Conservation (phyloP, 2,329 filamentous ascomycete genomes). For the Madurella mycetomatis region DNA sequence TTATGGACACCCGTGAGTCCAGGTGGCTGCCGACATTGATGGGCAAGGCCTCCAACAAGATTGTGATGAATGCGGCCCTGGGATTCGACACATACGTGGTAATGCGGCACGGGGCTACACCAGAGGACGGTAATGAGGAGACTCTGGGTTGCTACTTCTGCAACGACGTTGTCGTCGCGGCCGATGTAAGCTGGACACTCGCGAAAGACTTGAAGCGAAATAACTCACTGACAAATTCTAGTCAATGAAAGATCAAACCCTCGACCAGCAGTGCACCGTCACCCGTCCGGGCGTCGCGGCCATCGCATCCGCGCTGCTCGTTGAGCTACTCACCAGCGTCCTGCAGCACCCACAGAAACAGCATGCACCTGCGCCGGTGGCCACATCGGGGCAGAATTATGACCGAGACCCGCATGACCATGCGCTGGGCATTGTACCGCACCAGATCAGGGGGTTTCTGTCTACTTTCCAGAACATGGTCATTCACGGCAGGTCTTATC, state of each 20-base stretch:
- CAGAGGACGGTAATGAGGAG: conserved; percentile 50
- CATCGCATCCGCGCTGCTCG: conserved; percentile 84
- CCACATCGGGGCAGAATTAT: conserved; percentile 36
- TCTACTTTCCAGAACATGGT: conserved; percentile 69
- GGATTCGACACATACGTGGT: conserved; percentile 97
- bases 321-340: conserved; percentile 83
- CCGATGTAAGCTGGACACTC: conserved; percentile 64
- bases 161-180: conserved; percentile 92
- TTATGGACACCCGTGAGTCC: conserved; percentile 94
- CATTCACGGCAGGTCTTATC: conserved; percentile 70
- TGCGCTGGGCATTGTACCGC: conserved; percentile 66
- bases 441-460: conserved; percentile 75
- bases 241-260: conserved; percentile 90
- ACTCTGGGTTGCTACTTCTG: conserved; percentile 96
- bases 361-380: conserved; percentile 52
- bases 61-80: conserved; percentile 93
- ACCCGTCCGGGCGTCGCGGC: conserved; percentile 89
- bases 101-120: conserved; percentile 83
- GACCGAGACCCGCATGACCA: conserved; percentile 55
- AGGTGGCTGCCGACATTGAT: conserved; percentile 95
- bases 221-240: conserved; percentile 35
- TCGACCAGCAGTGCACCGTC: conserved; percentile 97
- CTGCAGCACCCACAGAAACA: conserved; percentile 78
- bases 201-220: not conserved
- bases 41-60: conserved; percentile 87